Evolutionary conservation across 1,139 yeast species (phyloP).

Genomic region (Taphrina pruni): DNA sequence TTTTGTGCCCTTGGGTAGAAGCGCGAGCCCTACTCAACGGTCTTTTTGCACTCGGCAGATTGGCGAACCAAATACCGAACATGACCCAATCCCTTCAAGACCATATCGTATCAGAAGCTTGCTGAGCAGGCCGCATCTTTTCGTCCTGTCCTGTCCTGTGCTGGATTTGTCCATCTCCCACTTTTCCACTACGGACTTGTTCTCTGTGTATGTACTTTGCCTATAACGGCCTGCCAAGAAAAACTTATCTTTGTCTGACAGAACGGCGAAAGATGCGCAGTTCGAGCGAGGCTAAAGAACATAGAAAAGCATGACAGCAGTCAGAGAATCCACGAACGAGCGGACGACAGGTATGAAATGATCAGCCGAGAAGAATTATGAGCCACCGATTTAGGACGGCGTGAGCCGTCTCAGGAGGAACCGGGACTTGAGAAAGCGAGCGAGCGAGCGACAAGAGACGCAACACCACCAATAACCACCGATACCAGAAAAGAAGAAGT

Average conservation of each 20-base stretch:
- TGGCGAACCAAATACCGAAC: background rate
- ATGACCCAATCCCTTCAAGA: background rate
- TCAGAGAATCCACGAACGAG: constrained; percentile 21
- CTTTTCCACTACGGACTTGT: constrained; percentile 29
- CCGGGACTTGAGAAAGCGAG: constrained; percentile 26
- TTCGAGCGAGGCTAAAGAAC: constrained; percentile 37
- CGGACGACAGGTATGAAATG: background rate
- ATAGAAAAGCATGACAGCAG: constrained; percentile 26
- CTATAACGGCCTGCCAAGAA: constrained; percentile 31
- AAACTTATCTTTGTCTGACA: constrained; percentile 19
- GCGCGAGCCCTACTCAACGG: background rate
- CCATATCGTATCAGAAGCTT: background rate
- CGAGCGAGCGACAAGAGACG: background rate
- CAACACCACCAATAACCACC: constrained; percentile 25
- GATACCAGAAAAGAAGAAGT: constrained; percentile 10
- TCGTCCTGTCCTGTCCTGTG: constrained; percentile 12
- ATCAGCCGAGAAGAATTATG: constrained; percentile 16
- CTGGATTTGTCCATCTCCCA: constrained; percentile 34
- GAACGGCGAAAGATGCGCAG: constrained; percentile 40
- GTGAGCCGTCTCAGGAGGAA: constrained; percentile 31
- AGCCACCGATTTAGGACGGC: constrained; percentile 33
- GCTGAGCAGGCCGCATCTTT: constrained; percentile 7
- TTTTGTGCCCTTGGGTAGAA: background rate
- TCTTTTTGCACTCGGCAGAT: constrained; percentile 6
- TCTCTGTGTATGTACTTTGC: constrained; percentile 30